Percentiles rank a stretch among this genome's conserved stretches.
These are phyloP conservation scores for Gossypium gossypioides DNA, from an alignment of 441 rosid genomes.

Conservation along the genomic window DNA sequence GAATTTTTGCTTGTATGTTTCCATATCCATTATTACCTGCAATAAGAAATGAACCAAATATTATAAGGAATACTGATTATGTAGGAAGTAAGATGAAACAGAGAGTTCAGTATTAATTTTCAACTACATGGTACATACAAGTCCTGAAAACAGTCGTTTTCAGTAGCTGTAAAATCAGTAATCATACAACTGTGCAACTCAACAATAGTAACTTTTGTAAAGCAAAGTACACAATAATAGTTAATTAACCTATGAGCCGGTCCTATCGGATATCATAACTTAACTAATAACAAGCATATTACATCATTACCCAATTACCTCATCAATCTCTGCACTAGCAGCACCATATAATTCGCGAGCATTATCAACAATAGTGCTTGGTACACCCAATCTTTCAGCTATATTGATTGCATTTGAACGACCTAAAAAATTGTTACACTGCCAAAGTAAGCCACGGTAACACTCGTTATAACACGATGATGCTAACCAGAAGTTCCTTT, in stretches of 20 bases:
- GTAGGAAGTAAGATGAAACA: conserved; percentile 6
- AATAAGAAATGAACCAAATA: conserved; percentile 6
- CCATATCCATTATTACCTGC: conserved; percentile 79
- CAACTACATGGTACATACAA: background rate
- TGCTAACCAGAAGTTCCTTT: background rate
- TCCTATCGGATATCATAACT: background rate
- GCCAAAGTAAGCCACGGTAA: conserved; percentile 7
- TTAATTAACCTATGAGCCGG: background rate
- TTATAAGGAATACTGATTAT: background rate
- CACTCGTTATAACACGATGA: background rate
- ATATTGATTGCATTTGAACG: conserved; percentile 86
- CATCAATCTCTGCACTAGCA: conserved; percentile 80
- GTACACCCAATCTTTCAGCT: conserved; percentile 72
- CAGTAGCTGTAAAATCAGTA: background rate
- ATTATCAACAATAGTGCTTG: conserved; percentile 33
- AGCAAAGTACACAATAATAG: conserved; percentile 2
- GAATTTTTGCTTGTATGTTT: conserved; percentile 61
- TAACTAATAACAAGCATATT: background rate
- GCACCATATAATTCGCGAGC: conserved; percentile 64
- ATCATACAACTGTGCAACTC: background rate
- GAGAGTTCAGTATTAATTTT: background rate
- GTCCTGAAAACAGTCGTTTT: background rate
- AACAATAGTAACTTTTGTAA: background rate
- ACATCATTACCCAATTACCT: conserved; percentile 26
- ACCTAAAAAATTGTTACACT: conserved; percentile 33